Percentiles rank a stretch among this genome's conserved stretches.
phyloP scores from a whole-genome alignment of 169 alveolate genomes.

The Plasmodium vivax region DNA sequence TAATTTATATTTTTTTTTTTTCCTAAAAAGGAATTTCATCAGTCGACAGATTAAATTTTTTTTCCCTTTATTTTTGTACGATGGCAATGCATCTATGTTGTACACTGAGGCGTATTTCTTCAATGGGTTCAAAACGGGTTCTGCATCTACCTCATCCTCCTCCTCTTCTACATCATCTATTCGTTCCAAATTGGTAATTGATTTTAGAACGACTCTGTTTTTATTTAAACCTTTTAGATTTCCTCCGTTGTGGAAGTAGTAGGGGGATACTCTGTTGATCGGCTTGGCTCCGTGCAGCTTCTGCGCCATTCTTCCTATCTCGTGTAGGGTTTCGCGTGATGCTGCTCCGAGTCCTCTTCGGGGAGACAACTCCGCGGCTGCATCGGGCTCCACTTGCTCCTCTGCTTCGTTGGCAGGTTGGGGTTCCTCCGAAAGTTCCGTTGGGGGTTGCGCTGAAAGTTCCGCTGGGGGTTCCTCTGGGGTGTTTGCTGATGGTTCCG shows the following conservation, averaged over 20 bases:
- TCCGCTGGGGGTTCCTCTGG: too few species aligned
- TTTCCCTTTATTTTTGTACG: neutral
- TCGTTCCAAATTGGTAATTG: constrained; percentile 7
- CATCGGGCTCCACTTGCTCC: neutral
- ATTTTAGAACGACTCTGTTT: constrained; percentile 14
- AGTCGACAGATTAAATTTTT: neutral
- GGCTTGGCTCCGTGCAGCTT: neutral
- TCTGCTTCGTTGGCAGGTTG: neutral
- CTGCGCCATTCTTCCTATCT: neutral
- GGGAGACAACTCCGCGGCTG: neutral
- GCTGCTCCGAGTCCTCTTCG: neutral
- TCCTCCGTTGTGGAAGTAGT: neutral
- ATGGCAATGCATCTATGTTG: neutral
- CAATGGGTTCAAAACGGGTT: neutral
- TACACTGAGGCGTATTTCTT: constrained; percentile 5
- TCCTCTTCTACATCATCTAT: neutral
- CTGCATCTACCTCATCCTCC: neutral
- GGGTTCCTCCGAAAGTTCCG: too few species aligned
- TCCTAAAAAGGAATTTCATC: neutral
- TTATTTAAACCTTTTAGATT: neutral
- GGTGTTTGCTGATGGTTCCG: too few species aligned
- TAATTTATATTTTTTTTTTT: constrained; percentile 25
- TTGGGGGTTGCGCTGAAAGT: too few species aligned
- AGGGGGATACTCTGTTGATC: neutral
- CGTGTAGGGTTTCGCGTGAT: neutral